These are phyloP conservation scores for Urtica urens DNA, from an alignment of 306 rosid genomes.

Conservation along the genomic window DNA sequence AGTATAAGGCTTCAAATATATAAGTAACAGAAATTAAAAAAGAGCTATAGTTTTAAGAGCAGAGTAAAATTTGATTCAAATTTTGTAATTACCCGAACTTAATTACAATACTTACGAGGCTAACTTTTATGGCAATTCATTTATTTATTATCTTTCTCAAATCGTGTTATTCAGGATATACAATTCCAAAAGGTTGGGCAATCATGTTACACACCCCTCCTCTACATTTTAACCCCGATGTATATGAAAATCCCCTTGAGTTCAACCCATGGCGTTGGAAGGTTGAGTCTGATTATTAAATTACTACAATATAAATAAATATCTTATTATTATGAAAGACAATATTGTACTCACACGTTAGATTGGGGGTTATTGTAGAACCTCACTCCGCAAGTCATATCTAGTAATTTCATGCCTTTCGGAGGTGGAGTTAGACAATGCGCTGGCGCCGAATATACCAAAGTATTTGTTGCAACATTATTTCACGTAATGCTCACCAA, in stretches of 20 bases:
- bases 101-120: too few species aligned
- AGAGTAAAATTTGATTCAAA: too few species aligned
- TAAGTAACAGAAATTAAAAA: too few species aligned
- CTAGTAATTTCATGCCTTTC: constrained; percentile 29
- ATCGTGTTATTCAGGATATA: constrained; percentile 36
- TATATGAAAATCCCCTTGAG: constrained; percentile 18
- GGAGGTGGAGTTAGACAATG: constrained; percentile 31
- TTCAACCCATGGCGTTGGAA: constrained; percentile 42
- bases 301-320: too few species aligned
- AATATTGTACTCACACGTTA: too few species aligned
- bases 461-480: constrained; percentile 23
- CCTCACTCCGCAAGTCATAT: not conserved
- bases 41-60: too few species aligned
- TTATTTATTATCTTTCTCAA: too few species aligned
- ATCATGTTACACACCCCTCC: constrained; percentile 23
- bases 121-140: too few species aligned
- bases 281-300: not conserved
- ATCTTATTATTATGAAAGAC: not conserved
- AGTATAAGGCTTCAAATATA: too few species aligned
- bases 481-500: constrained; percentile 25
- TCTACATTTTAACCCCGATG: constrained; percentile 22
- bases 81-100: too few species aligned
- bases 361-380: too few species aligned
- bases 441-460: constrained; percentile 22
- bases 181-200: constrained; percentile 32